Evolutionary conservation across 2,329 filamentous ascomycete genomes (phyloP), one percentile per base, ranked within the genome.

Genomic region (Penicillium corylophilum): DNA sequence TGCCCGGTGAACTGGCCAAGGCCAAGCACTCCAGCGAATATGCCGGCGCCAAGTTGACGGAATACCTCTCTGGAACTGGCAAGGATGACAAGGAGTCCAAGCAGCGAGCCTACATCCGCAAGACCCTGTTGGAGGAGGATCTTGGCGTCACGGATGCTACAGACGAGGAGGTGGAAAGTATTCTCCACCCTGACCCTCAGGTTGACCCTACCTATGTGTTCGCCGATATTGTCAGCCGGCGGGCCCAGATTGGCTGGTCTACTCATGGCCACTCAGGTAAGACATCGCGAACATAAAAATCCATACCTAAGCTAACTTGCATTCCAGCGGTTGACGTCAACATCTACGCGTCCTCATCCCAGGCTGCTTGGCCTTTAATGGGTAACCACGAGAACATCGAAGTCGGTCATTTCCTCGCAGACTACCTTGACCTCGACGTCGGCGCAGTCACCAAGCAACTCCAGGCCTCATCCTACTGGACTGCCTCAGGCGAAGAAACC

Each of bases 321-420:
- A 57, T 44, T 38, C 38, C 24, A 67, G 94, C 87, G 46, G 91
- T 94, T 7, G 94, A 99, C 68, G 94, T 99, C 44, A 99, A 99
- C 71, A 90, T 99, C 60, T 99, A 97, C 74, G 87, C 89, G 46
- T 92, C 88, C 0, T 85, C 89, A 3, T 79, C 82, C 0, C 79
- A 82, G 33, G 74, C 77, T 26, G 82, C 86, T 0, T 79, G 82
- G 39, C 77, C 80, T 13, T 78, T 96, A 6, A 76, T 83, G 3
- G 93, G 93, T 7, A 97, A 97, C 70, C 86, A 95, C 48, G 94
- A 99, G 77, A 99, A 99, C 69, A 97, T 87, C 0, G 91, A 97
- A 23, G 81, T 99, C 1, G 94, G 94, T 29, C 77, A 82, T 40
- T 99, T 96, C 70, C 74, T 99, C 51, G 78, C 84, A 7, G 76